Conservation (phyloP, 306 rosid genomes). For the Sophora flavescens region DNA sequence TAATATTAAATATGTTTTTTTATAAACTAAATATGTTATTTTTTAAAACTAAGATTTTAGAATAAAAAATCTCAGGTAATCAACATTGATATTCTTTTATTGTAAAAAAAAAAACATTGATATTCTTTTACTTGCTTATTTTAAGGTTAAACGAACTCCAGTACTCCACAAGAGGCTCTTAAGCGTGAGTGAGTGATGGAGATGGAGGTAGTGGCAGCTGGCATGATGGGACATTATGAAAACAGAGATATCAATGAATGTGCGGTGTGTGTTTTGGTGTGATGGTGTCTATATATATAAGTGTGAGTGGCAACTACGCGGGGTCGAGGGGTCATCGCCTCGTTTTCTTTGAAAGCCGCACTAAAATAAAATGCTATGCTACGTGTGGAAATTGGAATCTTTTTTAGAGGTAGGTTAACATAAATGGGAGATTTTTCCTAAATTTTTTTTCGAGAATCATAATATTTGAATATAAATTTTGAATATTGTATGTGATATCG, state of each 20-base stretch:
- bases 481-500: too few relatives aligned
- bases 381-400: neutral
- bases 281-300: neutral
- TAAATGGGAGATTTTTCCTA: neutral
- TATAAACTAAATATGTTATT: too few relatives aligned
- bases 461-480: too few relatives aligned
- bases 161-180: too few relatives aligned
- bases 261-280: neutral
- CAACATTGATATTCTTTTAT: too few relatives aligned
- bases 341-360: neutral
- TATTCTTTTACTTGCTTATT: too few relatives aligned
- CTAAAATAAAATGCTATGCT: neutral
- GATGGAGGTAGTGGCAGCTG: conserved; percentile 57
- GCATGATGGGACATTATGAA: conserved; percentile 56
- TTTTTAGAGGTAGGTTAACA: neutral
- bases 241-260: neutral
- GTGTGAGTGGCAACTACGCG: conserved; percentile 32
- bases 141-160: too few relatives aligned
- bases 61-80: too few relatives aligned
- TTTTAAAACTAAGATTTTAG: too few relatives aligned
- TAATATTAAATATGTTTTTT: too few relatives aligned
- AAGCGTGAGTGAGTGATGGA: neutral
- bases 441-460: too few relatives aligned
- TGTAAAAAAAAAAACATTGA: too few relatives aligned
- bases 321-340: neutral